phyloP scores from a whole-genome alignment of 805 yeast species.

The Kodamaea nitidulidarum region DNA sequence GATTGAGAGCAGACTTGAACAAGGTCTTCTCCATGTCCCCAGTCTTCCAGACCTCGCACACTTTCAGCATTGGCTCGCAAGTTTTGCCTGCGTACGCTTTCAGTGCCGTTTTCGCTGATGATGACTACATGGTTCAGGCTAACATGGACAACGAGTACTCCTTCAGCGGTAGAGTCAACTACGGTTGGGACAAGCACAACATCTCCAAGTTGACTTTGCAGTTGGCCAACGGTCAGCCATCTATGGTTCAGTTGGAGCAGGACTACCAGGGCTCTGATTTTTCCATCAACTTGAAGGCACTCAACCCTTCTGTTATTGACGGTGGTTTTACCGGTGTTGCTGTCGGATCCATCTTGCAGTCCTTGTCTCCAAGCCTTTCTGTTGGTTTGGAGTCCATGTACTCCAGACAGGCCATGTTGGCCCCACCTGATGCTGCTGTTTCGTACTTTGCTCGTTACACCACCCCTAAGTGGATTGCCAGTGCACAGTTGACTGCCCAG shows the following conservation, averaged over 20 bases:
- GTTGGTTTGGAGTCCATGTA: slow-evolving; percentile 92
- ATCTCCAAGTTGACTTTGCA: slow-evolving; percentile 84
- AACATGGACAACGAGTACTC: slow-evolving; percentile 83
- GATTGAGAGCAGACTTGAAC: slow-evolving; percentile 92
- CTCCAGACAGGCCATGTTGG: slow-evolving; percentile 64
- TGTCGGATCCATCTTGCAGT: slow-evolving; percentile 86
- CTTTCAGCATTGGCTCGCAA: slow-evolving; percentile 83
- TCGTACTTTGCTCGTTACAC: slow-evolving; percentile 88
- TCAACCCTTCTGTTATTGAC: slow-evolving; percentile 79
- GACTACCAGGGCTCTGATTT: slow-evolving; percentile 89
- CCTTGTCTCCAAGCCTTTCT: slow-evolving; percentile 76
- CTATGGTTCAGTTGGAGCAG: slow-evolving; percentile 94
- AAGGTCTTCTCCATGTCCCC: slow-evolving; percentile 90
- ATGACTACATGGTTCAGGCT: slow-evolving; percentile 83
- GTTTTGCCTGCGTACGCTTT: slow-evolving; percentile 87
- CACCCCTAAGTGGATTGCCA: slow-evolving; percentile 84
- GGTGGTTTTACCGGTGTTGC: slow-evolving; percentile 86
- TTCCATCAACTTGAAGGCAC: slow-evolving; percentile 81
- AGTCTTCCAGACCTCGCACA: slow-evolving; percentile 94
- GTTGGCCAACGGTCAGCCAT: slow-evolving; percentile 81
- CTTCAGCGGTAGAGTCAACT: slow-evolving; percentile 83
- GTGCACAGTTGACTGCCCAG: slow-evolving; percentile 90
- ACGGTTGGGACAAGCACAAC: slow-evolving; percentile 80
- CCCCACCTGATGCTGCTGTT: slow-evolving; percentile 84
- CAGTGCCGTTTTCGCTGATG: slow-evolving; percentile 84